A percentile compares a stretch with the other conserved stretches of the same genome.
Conservation (phyloP, 208 protist species). For the Trypanosoma brucei region DNA sequence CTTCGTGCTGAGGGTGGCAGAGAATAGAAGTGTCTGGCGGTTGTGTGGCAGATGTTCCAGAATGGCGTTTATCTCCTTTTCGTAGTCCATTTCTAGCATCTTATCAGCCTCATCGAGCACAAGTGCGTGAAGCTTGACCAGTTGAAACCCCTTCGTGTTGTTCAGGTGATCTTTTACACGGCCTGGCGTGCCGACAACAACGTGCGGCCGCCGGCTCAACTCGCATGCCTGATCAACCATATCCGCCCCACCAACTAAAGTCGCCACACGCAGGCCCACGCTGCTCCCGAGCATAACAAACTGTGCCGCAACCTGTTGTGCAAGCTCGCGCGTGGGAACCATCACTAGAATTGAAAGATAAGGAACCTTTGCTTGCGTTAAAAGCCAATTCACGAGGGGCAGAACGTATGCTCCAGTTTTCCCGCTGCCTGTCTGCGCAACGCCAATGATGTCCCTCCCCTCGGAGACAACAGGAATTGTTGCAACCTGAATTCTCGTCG, state of each 20-base stretch:
- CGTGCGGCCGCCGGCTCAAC: slow-evolving; percentile 94
- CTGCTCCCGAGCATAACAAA: slow-evolving; percentile 88
- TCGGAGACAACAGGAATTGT: slow-evolving; percentile 91
- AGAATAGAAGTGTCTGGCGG: slow-evolving; percentile 96
- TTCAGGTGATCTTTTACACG: slow-evolving; percentile 97
- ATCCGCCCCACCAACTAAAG: slow-evolving; percentile 92
- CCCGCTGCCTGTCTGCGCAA: slow-evolving; percentile 98
- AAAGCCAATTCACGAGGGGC: slow-evolving; percentile 96
- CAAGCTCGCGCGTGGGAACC: slow-evolving; percentile 97
- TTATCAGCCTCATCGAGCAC: slow-evolving; percentile 98
- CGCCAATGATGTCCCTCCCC: slow-evolving; percentile 94
- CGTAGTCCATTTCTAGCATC: slow-evolving; percentile 98
- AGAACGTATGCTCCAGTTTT: slow-evolving; percentile 99
- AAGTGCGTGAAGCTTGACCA: slow-evolving; percentile 93
- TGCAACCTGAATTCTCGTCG: slow-evolving; percentile 95
- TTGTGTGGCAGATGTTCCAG: slow-evolving; percentile 88
- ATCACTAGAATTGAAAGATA: slow-evolving; percentile 93
- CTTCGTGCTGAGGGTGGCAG: slow-evolving; percentile 98
- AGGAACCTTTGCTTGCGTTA: slow-evolving; percentile 89
- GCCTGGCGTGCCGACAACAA: slow-evolving; percentile 97
- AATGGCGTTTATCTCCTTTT: slow-evolving; percentile 97
- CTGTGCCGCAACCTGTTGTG: slow-evolving; percentile 96
- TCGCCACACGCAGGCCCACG: slow-evolving; percentile 86
- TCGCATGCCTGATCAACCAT: slow-evolving; percentile 94
- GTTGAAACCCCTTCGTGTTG: slow-evolving; percentile 98